Base-by-base conservation (phyloP, 768 basidiomycete genomes). In the Melanogaster broomeanus region DNA sequence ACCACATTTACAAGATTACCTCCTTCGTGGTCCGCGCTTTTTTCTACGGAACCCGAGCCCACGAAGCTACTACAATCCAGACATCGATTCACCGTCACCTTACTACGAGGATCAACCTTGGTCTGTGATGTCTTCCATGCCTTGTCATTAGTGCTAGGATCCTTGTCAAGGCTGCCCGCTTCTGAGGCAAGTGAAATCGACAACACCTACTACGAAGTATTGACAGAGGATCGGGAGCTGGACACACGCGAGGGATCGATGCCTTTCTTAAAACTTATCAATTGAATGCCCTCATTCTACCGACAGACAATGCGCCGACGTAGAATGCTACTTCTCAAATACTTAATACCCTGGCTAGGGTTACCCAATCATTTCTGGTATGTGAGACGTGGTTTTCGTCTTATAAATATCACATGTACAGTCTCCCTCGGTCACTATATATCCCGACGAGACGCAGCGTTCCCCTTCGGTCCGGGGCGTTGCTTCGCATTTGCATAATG, bases 401-500 rank as follows among this genome's bases (percentile, higher is more conserved):
- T n/a, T n/a, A n/a, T 48, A 38, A 41, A 42, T 52, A 49, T 12
- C 16, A 18, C 12, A n/a, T 9, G 4, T 16, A 27, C 37, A 64
- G 84, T 86, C 9, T 84, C 85, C 2, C 73, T 86, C 2, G 83
- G 82, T 2, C 84, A 83, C 62, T 78, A n/a, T n/a, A n/a, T n/a
- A 78, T 52, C 80, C 80, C 2, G 72, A 74, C 33, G 67, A 78
- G 51, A 72, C 77, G 15, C 42, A 30, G 64, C 74, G 2, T 68
- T 74, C 7, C 51, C 76, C 71, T 34, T 55, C 59, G 51, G 74
- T 75, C 48, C 77, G 80, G 1, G 76, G 89, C 79, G 60, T 98
- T 98, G 59, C 85, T 85, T 60, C 83, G 86, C 86, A 98, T 93
- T 83, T 90, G 86, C 92, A 98, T 95, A 48, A 97, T 77, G 5